Conservation (phyloP, 345 rosid genomes). For the Euclidium syriacum region DNA sequence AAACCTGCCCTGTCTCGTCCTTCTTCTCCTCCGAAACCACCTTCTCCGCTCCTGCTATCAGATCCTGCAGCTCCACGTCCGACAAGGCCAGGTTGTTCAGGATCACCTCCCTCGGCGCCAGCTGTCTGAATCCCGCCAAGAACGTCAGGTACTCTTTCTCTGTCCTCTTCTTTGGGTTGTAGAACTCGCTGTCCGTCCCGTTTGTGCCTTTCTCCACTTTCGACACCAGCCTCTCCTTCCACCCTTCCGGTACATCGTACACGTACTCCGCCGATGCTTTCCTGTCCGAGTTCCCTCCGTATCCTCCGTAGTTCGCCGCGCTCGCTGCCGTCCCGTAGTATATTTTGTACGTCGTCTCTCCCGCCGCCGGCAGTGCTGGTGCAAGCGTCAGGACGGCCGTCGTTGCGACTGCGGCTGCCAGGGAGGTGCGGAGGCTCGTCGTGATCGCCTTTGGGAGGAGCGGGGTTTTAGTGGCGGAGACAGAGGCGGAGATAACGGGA, state of each 20-base stretch:
- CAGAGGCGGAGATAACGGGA: conserved; percentile 42
- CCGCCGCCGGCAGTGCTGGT: conserved; percentile 47
- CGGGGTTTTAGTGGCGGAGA: conserved; percentile 24
- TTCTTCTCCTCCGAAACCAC: conserved; percentile 57
- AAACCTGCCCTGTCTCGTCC: conserved; percentile 64
- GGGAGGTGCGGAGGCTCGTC: conserved; percentile 20
- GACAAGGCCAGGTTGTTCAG: conserved; percentile 75
- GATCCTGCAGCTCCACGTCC: conserved; percentile 79
- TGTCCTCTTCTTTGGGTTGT: conserved; percentile 71
- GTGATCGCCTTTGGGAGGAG: conserved; percentile 32
- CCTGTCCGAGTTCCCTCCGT: conserved; percentile 87
- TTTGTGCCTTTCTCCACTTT: conserved; percentile 93
- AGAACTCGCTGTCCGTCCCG: conserved; percentile 88
- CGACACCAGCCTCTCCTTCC: conserved; percentile 90
- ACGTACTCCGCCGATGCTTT: conserved; percentile 85
- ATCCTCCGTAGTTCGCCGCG: conserved; percentile 89
- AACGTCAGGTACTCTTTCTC: conserved; percentile 86
- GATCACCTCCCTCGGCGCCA: conserved; percentile 73
- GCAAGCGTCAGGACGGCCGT: conserved; percentile 43
- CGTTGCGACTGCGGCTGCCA: conserved; percentile 43
- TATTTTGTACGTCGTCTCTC: conserved; percentile 35
- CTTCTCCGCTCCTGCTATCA: conserved; percentile 66
- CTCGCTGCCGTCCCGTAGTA: conserved; percentile 98
- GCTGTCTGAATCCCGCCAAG: conserved; percentile 69
- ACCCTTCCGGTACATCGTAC: conserved; percentile 85